phyloP scores from a whole-genome alignment of 352 stramenopile genomes.

The Phytophthora lateralis region DNA sequence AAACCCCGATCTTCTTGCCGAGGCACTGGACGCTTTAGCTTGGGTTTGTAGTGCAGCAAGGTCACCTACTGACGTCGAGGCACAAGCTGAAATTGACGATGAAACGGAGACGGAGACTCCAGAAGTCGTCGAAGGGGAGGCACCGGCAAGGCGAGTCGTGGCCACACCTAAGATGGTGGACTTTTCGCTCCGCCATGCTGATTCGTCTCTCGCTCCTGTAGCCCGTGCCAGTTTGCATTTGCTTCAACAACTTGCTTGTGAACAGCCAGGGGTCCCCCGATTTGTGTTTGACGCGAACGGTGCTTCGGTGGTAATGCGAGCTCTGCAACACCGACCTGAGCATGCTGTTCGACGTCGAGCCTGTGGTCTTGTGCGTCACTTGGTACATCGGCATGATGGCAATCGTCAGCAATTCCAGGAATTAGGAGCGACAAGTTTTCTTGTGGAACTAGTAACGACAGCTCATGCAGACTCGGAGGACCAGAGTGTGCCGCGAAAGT shows the following conservation, averaged over 20 bases:
- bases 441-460: constrained; percentile 32
- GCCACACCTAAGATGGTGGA: constrained; percentile 58
- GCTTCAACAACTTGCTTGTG: constrained; percentile 52
- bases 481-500: constrained; percentile 18
- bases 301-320: constrained; percentile 51
- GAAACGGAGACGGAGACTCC: constrained; percentile 16
- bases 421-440: constrained; percentile 49
- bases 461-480: constrained; percentile 1
- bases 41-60: constrained; percentile 49
- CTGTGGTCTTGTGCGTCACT: constrained; percentile 54
- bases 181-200: constrained; percentile 45
- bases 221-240: constrained; percentile 56
- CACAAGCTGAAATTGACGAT: constrained; percentile 33
- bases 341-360: constrained; percentile 34
- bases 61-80: constrained; percentile 23
- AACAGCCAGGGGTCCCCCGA: constrained; percentile 39
- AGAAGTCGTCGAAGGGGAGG: constrained; percentile 26
- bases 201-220: constrained; percentile 40
- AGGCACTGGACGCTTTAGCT: constrained; percentile 55
- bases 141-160: constrained; percentile 43
- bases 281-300: constrained; percentile 45
- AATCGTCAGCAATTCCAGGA: constrained; percentile 61
- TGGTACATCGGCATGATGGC: constrained; percentile 50
- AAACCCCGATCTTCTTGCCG: constrained; percentile 44
- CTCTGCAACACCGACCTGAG: constrained; percentile 36